Percentiles rank a stretch among this genome's conserved stretches.
Conservation (phyloP, 108 stramenopile species). For the Discostella pseudostelligera region DNA sequence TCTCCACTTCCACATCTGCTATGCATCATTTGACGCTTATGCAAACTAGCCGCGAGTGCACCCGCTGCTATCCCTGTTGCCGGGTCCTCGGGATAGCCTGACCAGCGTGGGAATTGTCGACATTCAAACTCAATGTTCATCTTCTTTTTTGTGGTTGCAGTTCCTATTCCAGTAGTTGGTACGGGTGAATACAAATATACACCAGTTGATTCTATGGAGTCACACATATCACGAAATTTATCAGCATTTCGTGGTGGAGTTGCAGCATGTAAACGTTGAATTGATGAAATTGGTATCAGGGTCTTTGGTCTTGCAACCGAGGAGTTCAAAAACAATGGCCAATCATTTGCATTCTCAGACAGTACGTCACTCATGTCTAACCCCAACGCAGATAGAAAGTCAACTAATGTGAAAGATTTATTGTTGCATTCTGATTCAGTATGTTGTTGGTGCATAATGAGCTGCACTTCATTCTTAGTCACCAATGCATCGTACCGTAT, state of each 20-base stretch:
- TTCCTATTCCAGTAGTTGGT: not conserved
- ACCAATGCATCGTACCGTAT: slow-evolving; percentile 23
- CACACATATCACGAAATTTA: slow-evolving; percentile 49
- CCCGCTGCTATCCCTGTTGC: slow-evolving; percentile 80
- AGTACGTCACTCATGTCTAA: slow-evolving; percentile 12
- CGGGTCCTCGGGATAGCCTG: slow-evolving; percentile 75
- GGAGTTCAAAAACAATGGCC: slow-evolving; percentile 51
- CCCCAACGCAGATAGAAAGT: slow-evolving; percentile 23
- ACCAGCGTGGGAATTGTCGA: slow-evolving; percentile 61
- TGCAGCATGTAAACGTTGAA: slow-evolving; percentile 47
- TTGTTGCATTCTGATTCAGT: slow-evolving; percentile 20
- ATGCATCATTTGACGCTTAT: slow-evolving; percentile 9
- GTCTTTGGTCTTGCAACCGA: slow-evolving; percentile 69
- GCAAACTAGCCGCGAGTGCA: slow-evolving; percentile 63
- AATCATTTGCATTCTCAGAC: slow-evolving; percentile 9
- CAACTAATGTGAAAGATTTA: slow-evolving; percentile 6
- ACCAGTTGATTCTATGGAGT: slow-evolving; percentile 63
- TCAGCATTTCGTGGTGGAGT: slow-evolving; percentile 42
- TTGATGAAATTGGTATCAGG: slow-evolving; percentile 53
- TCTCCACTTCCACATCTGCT: slow-evolving; percentile 5
- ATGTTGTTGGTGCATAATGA: slow-evolving; percentile 24
- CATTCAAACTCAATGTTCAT: slow-evolving; percentile 40
- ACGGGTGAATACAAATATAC: slow-evolving; percentile 53
- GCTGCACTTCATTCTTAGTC: slow-evolving; percentile 23
- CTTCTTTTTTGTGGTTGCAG: slow-evolving; percentile 6